Base-by-base conservation (phyloP, 2,329 filamentous ascomycete genomes). In the Trichothecium sympodiale region DNA sequence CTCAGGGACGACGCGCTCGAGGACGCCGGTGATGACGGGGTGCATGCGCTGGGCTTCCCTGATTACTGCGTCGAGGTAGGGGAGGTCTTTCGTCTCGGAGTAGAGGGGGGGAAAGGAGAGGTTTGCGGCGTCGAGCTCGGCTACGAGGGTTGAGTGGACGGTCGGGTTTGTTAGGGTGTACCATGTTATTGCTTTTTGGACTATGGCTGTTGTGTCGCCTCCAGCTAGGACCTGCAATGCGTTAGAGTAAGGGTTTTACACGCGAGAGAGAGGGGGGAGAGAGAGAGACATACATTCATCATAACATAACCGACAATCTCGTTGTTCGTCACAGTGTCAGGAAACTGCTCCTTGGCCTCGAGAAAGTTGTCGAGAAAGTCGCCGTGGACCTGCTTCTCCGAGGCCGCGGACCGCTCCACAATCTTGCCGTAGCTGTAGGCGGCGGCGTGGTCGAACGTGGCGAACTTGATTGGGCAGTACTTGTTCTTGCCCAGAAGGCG, bases 1-100 rank as follows among this genome's bases (percentile, higher is more conserved):
- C 0, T 65, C 56, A 0, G 83, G 83, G 0, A 72, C 68, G 14
- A 65, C 48, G 2, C 71, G 65, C 46, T 73, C 66, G 13, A 74
- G 54, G 4, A 61, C 47, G 42, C 71, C 57, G 8, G 57, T 61
- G 3, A 71, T 54, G 3, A 56, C 59, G 1, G 70, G 67, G 41
- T 71, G 65, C 9, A 71, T 49, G 3, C 70, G 60, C 42, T 66
- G 50, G 1, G 63, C 39, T 35, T 72, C 68, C 37, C 68, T 68
- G 30, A 71, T 61, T 8, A 64, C 57, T 2, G 65, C 66, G 40
- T 66, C 57, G 8, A 75, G 59, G 45, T 71, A 67, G 14, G 51
- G 55, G 9, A 60, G 51, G 17, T 46, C 49, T 17, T 43, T 54
- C 26, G 51, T 42, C 12, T 48, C 39, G 8, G 30, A 27, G 29